Percentiles rank a stretch among this genome's conserved stretches.
These are phyloP conservation scores for Candida vaughaniae DNA, from an alignment of 805 yeast species.

Conservation along the genomic window DNA sequence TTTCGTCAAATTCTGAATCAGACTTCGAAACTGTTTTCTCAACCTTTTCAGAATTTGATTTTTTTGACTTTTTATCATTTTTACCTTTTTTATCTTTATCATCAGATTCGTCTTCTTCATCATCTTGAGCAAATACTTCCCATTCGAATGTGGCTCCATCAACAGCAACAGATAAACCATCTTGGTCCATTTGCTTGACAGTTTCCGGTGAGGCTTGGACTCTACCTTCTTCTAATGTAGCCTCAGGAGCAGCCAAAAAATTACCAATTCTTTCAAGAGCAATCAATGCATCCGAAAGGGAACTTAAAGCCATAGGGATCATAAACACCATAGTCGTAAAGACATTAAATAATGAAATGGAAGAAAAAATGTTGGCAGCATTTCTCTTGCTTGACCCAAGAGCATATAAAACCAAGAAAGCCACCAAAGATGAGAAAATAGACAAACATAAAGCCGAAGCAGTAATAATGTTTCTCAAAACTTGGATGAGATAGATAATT, in stretches of 20 bases:
- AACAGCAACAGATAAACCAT: constrained; percentile 21
- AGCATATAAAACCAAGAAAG: constrained; percentile 40
- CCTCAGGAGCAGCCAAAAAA: constrained; percentile 47
- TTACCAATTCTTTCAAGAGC: constrained; percentile 60
- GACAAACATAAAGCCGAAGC: constrained; percentile 71
- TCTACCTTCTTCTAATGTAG: constrained; percentile 29
- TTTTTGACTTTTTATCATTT: constrained; percentile 4
- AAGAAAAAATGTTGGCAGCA: constrained; percentile 68
- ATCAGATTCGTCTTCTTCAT: constrained; percentile 13
- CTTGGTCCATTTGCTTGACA: constrained; percentile 21
- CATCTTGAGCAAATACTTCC: constrained; percentile 25
- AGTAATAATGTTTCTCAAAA: constrained; percentile 57
- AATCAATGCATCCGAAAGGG: constrained; percentile 65
- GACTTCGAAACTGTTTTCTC: too few relatives aligned
- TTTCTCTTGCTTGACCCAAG: constrained; percentile 30
- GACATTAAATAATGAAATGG: constrained; percentile 64
- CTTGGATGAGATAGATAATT: constrained; percentile 60
- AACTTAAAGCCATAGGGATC: constrained; percentile 68
- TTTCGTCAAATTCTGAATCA: constrained; percentile 3
- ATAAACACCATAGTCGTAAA: constrained; percentile 62
- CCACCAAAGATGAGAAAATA: constrained; percentile 65
- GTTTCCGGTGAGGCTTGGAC: constrained; percentile 25
- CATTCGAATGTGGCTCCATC: constrained; percentile 27
- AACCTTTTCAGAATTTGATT: neutral
- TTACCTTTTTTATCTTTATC: constrained; percentile 7